phyloP scores from a whole-genome alignment of 768 basidiomycete species.

The Termitomyces sp. region DNA sequence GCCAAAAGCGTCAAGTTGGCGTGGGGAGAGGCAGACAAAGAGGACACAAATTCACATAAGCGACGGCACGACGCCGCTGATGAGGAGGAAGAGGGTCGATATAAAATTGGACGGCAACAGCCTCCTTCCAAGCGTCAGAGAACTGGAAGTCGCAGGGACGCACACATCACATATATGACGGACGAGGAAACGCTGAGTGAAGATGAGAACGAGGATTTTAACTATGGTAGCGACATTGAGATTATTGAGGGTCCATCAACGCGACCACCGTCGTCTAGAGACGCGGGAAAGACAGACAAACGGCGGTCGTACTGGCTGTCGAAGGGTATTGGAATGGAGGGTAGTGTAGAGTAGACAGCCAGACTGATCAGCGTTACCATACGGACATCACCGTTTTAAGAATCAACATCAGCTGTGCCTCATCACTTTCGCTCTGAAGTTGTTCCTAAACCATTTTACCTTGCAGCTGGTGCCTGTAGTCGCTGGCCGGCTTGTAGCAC shows the following conservation, averaged over 20 bases:
- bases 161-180: slow-evolving; percentile 36
- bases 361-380: slow-evolving; percentile 1
- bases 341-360: slow-evolving; percentile 13
- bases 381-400: slow-evolving; percentile 16
- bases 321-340: slow-evolving; percentile 38
- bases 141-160: slow-evolving; percentile 35
- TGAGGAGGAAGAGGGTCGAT: slow-evolving; percentile 54
- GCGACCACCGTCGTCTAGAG: neutral
- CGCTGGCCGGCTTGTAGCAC: slow-evolving; percentile 24
- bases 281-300: slow-evolving; percentile 9
- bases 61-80: slow-evolving; percentile 12
- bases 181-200: slow-evolving; percentile 30
- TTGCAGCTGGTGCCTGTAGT: slow-evolving; percentile 18
- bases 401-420: slow-evolving; percentile 10
- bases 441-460: slow-evolving; percentile 9
- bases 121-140: slow-evolving; percentile 45
- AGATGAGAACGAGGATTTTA: slow-evolving; percentile 20
- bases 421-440: neutral
- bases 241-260: neutral
- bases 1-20: neutral
- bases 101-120: slow-evolving; percentile 36
- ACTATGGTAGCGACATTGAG: slow-evolving; percentile 2
- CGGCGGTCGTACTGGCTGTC: slow-evolving; percentile 58
- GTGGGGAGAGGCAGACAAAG: slow-evolving; percentile 19
- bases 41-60: slow-evolving; percentile 2